Evolutionary conservation across 2,329 filamentous ascomycete species (phyloP).

Genomic region (Laburnicola sp.): DNA sequence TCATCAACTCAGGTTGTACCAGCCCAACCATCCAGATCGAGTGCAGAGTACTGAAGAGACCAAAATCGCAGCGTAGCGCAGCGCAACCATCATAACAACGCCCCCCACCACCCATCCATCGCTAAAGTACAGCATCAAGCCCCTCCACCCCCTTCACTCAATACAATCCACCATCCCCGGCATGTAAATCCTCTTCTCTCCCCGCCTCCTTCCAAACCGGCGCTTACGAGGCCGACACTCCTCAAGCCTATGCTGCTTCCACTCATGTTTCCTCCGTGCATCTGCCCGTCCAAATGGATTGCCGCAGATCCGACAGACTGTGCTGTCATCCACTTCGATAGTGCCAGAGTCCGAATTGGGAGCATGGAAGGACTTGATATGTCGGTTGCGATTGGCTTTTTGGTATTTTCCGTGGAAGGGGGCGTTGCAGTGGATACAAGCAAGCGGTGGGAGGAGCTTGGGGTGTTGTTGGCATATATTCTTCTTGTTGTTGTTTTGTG

Average conservation of each 20-base stretch:
- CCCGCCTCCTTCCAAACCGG: background rate
- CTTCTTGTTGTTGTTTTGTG: background rate
- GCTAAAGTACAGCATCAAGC: too few species aligned
- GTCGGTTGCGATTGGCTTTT: background rate
- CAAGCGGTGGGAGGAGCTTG: background rate
- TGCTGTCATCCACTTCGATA: background rate
- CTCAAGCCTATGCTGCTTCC: background rate
- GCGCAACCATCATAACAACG: too few species aligned
- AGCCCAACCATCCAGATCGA: too few species aligned
- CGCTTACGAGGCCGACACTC: background rate
- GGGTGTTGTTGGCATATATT: background rate
- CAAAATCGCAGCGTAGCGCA: too few species aligned
- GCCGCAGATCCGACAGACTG: background rate
- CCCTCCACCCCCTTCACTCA: too few species aligned
- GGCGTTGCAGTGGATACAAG: background rate
- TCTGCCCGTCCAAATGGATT: background rate
- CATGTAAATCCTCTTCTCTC: constrained; percentile 4
- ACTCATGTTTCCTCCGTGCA: constrained; percentile 4
- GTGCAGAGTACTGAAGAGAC: too few species aligned
- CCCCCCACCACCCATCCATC: too few species aligned
- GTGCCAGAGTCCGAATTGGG: background rate
- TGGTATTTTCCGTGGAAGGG: constrained; percentile 1
- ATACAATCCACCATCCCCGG: background rate
- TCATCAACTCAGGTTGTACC: too few species aligned
- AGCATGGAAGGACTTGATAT: background rate